Conservation (phyloP, 345 rosid species). For the Populus nigra region DNA sequence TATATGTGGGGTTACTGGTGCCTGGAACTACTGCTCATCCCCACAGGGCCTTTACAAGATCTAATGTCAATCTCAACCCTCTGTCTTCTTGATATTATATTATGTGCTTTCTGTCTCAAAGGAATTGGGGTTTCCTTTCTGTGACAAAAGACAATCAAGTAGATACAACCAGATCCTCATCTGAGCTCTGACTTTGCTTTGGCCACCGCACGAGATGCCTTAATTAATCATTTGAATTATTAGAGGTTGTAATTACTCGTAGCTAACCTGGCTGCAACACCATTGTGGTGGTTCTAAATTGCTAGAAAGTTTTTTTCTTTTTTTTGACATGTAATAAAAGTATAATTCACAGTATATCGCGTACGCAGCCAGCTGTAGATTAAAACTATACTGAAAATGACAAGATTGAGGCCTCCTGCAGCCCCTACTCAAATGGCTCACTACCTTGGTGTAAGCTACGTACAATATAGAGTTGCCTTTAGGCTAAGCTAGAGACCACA, state of each 20-base stretch:
- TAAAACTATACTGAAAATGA: not conserved
- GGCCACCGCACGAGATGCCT: not conserved
- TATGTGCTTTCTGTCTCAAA: conserved; percentile 35
- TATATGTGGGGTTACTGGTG: not conserved
- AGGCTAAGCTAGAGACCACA: not conserved
- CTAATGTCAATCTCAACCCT: conserved; percentile 32
- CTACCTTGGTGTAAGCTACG: no score
- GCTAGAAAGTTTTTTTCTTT: no score
- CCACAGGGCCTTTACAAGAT: conserved; percentile 4
- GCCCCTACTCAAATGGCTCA: not conserved
- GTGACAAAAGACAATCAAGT: conserved; percentile 42
- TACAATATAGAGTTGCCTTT: not conserved
- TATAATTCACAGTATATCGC: no score
- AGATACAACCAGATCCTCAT: conserved; percentile 32
- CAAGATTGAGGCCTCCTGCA: not conserved
- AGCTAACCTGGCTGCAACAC: no score
- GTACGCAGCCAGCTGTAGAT: not conserved
- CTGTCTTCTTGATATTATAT: conserved; percentile 13
- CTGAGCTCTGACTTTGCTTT: not conserved
- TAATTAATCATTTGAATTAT: not conserved
- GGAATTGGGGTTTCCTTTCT: conserved; percentile 43
- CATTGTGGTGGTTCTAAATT: no score
- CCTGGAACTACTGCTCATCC: not conserved
- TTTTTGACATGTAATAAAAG: no score
- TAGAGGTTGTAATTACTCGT: not conserved